Base-by-base conservation (phyloP, 108 stramenopile genomes). In the Schizochytrium sp. region DNA sequence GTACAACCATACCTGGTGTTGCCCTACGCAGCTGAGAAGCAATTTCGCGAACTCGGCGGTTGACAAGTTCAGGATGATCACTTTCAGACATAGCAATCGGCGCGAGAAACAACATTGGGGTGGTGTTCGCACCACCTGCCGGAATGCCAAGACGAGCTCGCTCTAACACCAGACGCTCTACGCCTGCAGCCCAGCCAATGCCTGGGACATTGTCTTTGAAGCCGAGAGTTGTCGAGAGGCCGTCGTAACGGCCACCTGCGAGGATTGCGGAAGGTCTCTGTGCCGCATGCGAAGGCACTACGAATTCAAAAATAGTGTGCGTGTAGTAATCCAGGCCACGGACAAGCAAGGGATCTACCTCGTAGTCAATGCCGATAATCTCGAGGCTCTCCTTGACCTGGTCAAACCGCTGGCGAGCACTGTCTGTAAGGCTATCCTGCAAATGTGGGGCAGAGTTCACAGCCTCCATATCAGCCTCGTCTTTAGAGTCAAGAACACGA, bases 251-350 rank as follows among this genome's bases (percentile, higher is more conserved):
- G 4, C 87, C 87, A 4, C 87, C 87, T 8, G 87, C 87, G 15
- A 87, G 56, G 3, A 87, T 44, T 28, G 87, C 55, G 17, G 38
- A 28, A 8, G 55, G 55, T 8, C 87, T 55, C 28, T 56, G 55
- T 15, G 56, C 87, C 55, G 56, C 87, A 28, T 38, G n/a, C n/a
- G 55, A 4, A 2, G 41, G 87, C 13, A 87, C 41, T 4, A 87
- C 87, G 40, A 56, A 56, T 45, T 87, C 87, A 44, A 87, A 87
- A 0, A 87, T 56, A 57, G 55, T 56, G 13, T 87, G 55, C 56
- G 50, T 57, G 56, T 87, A 87, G 40, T 87, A 87, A 45, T 87
- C 87, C 56, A 87, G 87, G 17, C 87, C 87, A 4, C 87, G 56
- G 56, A 87, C 87, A 8, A 87, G 87, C 19, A 40, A 40, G 4